Conservation (phyloP, 129 eudicot species). For the Oenanthe sinensis region DNA sequence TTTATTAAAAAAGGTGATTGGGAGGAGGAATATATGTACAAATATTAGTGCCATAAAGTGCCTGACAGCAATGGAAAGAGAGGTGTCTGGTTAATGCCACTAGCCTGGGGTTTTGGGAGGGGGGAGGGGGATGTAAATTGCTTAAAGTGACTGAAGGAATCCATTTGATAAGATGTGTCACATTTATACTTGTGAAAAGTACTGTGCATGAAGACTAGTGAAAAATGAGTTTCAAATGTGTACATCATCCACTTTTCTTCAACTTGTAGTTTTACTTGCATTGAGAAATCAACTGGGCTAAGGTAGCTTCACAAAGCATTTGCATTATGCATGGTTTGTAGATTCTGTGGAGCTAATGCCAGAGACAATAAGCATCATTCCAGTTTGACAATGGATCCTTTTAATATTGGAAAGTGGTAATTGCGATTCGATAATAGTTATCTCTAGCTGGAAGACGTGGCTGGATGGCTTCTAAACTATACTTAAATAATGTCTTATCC, state of each 20-base stretch:
- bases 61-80: conserved; percentile 22
- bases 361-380: not conserved
- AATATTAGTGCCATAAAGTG: conserved; percentile 27
- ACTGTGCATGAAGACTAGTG: conserved; percentile 8
- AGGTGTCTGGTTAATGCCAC: conserved; percentile 20
- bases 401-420: not conserved
- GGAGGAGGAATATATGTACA: conserved; percentile 32
- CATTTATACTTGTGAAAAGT: conserved; percentile 16
- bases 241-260: conserved; percentile 12
- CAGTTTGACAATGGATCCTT: conserved; percentile 5
- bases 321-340: not conserved
- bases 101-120: conserved; percentile 10
- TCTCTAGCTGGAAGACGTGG: not conserved
- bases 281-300: not conserved
- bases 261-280: not conserved
- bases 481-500: not conserved
- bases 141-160: conserved; percentile 34
- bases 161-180: conserved; percentile 25
- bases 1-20: conserved; percentile 15
- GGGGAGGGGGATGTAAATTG: conserved; percentile 3
- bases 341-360: not conserved
- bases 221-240: not conserved
- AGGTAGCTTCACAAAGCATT: not conserved
- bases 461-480: not conserved
- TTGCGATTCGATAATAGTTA: not conserved